Evolutionary conservation across 2,329 filamentous ascomycete genomes (phyloP), one percentile per base, ranked within the genome.

Genomic region (Pseudocercospora musae): DNA sequence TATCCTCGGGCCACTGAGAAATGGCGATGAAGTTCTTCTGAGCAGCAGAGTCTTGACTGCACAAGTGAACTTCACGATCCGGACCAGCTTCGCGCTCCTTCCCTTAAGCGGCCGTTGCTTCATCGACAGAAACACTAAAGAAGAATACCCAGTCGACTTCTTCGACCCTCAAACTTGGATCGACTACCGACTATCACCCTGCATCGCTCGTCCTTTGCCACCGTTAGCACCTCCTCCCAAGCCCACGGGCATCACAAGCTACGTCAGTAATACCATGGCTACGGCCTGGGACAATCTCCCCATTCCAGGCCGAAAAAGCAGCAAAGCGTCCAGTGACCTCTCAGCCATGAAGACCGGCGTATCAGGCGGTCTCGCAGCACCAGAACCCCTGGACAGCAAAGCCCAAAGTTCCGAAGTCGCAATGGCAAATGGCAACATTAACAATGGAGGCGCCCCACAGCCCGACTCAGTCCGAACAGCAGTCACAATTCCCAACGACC

Each of bases 11-110:
- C 93, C 93, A 0, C 76, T 98, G 11, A 87, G 93, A 37, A 94
- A 96, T 70, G 93, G 93, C n/a, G 93, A 98, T 72, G 90, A 93
- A 18, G 92, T 97, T 0, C 82, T 96, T 0, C 82, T 97, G 62
- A 96, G 93, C 71, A 92, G 92, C 64, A 91, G 91, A 67, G 89
- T 97, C 0, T 82, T 98, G 15, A 96, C 92, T 0, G 92, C 94
- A 0, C 91, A 95, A 72, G 93, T 96, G 69, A 96, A 96, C 77
- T 96, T 98, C 71, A 92, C 90, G 0, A 87, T 98, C 55, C 85
- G 94, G 7, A 96, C 92, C 0, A 93, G 88, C 46, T 97, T 91
- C 71, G 87, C 88, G 10, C 86, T 97, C 8, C 82, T 98, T 0
- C 94, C 94, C 0, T 89, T 96, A 61, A 89, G 95, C 69, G 92